Conservation (phyloP, 305 asterid species). For the Fraxinus ornus region DNA sequence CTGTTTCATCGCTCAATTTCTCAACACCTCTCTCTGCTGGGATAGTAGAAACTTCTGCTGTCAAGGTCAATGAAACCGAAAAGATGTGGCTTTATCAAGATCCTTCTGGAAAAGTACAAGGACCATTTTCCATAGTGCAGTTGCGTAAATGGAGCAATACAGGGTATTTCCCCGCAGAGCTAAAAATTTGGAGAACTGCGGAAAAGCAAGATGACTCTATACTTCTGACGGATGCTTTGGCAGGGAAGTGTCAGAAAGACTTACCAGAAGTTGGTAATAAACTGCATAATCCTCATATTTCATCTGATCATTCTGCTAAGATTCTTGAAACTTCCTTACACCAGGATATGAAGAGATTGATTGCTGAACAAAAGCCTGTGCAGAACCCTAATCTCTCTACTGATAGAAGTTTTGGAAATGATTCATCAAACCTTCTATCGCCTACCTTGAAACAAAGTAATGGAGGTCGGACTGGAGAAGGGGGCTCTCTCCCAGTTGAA, state of each 20-base stretch:
- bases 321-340: slow-evolving; percentile 31
- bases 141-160: slow-evolving; percentile 94
- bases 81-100: slow-evolving; percentile 88
- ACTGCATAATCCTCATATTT: slow-evolving; percentile 22
- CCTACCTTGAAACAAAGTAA: slow-evolving; percentile 64
- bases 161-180: slow-evolving; percentile 79
- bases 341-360: slow-evolving; percentile 44
- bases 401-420: slow-evolving; percentile 48
- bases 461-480: slow-evolving; percentile 42
- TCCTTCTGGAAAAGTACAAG: slow-evolving; percentile 93
- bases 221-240: slow-evolving; percentile 74
- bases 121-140: slow-evolving; percentile 90
- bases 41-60: slow-evolving; percentile 32
- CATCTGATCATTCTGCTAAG: slow-evolving; percentile 32
- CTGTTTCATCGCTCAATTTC: neutral
- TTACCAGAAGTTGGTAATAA: slow-evolving; percentile 35
- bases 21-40: neutral
- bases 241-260: slow-evolving; percentile 63
- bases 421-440: slow-evolving; percentile 56
- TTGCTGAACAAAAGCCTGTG: slow-evolving; percentile 35
- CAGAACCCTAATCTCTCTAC: slow-evolving; percentile 39
- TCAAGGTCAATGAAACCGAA: slow-evolving; percentile 75
- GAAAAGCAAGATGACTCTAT: slow-evolving; percentile 59
- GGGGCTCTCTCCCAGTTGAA: slow-evolving; percentile 34
- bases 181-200: slow-evolving; percentile 70